phyloP scores from a whole-genome alignment of 768 basidiomycete species.

The Cyclocybe cylindracea region DNA sequence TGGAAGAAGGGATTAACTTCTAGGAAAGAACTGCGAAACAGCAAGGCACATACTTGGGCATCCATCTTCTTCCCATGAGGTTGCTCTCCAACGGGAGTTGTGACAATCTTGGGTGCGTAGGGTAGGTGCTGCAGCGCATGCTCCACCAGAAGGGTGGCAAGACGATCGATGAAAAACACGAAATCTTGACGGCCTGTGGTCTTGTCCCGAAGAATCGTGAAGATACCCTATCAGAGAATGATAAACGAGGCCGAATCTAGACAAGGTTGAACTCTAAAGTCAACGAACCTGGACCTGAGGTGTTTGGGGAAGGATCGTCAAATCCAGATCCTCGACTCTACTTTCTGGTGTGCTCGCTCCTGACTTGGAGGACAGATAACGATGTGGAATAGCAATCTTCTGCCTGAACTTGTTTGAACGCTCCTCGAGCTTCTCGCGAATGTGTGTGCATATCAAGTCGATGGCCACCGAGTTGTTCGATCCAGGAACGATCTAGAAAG shows the following conservation, averaged over 20 bases:
- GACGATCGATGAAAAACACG: conserved; percentile 87
- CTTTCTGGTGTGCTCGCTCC: conserved; percentile 39
- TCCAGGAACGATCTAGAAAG: conserved; percentile 88
- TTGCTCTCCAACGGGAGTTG: conserved; percentile 64
- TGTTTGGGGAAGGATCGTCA: conserved; percentile 75
- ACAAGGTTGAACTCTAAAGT: not conserved
- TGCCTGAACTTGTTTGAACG: conserved; percentile 73
- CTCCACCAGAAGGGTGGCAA: conserved; percentile 85
- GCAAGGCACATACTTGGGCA: conserved; percentile 45
- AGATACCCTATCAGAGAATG: conserved; percentile 66
- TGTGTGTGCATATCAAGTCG: conserved; percentile 90
- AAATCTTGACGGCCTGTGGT: conserved; percentile 82
- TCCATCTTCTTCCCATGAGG: conserved; percentile 63
- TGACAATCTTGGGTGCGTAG: conserved; percentile 56
- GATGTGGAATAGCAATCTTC: conserved; percentile 62
- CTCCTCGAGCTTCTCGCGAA: conserved; percentile 80
- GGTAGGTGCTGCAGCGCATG: conserved; percentile 84
- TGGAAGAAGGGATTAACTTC: not conserved
- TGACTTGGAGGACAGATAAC: conserved; percentile 34
- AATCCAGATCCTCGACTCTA: conserved; percentile 45
- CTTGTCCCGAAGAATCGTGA: conserved; percentile 79
- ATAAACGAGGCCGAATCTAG: not conserved
- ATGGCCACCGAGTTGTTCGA: conserved; percentile 88
- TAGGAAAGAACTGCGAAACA: not conserved
- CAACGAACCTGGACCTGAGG: conserved; percentile 73